Evolutionary conservation across 768 basidiomycete genomes (phyloP).

Genomic region (Tricholoma sp.): DNA sequence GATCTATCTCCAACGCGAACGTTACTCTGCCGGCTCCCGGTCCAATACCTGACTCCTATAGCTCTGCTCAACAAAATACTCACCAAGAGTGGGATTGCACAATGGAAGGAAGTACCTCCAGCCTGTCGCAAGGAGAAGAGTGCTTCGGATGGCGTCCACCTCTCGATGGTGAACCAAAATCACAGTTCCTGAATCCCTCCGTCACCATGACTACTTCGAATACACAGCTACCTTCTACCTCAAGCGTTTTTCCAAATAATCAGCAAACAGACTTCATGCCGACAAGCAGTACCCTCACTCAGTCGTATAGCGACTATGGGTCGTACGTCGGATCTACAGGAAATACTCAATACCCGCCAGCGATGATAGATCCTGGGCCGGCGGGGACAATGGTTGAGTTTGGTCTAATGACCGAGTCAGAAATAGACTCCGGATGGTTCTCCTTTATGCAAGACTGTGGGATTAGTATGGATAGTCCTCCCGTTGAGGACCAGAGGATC

Average conservation of each 20-base stretch:
- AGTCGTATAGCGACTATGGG: background rate
- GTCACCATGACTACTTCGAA: background rate
- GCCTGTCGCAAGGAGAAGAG: conserved; percentile 13
- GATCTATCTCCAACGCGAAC: conserved; percentile 8
- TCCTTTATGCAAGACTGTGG: conserved; percentile 48
- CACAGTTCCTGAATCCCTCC: background rate
- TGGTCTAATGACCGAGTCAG: conserved; percentile 39
- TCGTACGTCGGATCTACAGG: background rate
- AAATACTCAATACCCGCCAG: background rate
- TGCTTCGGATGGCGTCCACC: conserved; percentile 16
- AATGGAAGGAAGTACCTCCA: conserved; percentile 1
- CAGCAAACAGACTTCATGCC: background rate
- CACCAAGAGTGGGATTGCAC: background rate
- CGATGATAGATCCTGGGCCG: conserved; percentile 15
- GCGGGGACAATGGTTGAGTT: conserved; percentile 34
- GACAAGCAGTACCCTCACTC: background rate
- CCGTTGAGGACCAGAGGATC: background rate
- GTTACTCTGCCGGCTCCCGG: background rate
- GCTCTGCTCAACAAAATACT: background rate
- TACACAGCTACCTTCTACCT: background rate
- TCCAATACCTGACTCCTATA: background rate
- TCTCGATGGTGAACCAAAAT: background rate
- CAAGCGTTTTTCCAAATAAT: background rate
- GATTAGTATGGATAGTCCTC: conserved; percentile 23
- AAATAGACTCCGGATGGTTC: conserved; percentile 44